Evolutionary conservation across 768 basidiomycete genomes (phyloP), one percentile per base, ranked within the genome.

Genomic region (Filobasidium floriforme): DNA sequence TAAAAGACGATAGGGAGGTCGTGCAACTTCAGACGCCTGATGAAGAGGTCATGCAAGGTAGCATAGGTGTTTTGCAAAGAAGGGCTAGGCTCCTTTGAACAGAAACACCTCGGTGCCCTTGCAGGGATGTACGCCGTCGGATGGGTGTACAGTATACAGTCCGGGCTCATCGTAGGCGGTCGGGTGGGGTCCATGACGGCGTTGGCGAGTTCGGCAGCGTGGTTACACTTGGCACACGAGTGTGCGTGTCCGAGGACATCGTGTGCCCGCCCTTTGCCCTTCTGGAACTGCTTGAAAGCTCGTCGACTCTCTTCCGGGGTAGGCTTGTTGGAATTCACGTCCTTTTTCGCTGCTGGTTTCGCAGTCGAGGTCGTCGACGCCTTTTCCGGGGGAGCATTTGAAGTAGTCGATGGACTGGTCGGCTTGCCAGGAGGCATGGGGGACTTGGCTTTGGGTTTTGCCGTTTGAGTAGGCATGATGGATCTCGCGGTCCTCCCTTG

Each of bases 1-100:
- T 63, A 52, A 22, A 63, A 63, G 29, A 55, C 40, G 62, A 63
- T 63, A 37, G 62, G 62, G 2, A 63, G 40, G 54, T 63, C 62
- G 51, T 63, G 62, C 10, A 63, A 15, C 22, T 46, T 41, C 11
- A 63, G 29, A 49, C 62, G 22, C 18, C 49, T 55, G 22, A 44
- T 44, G 32, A 63, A 63, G 14, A 63, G 51, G 18, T 49, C 22
- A 18, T 63, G 62, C 4, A 63, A 29, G 6, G 43, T 37, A 37
- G 28, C 22, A 22, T 52, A 40, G 19, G 51, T 49, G 18, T 52
- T 11, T n/a, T 63, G 32, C 24, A 52, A 14, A 12, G 46, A 46
- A n/a, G 46, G 29, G 5, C n/a, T 52, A 3, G 19, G 19, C 22
- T 41, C 51, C 22, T 63, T 62, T 15, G 46, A n/a, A 29, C 62